Evolutionary conservation across 1,139 yeast genomes (phyloP).

Genomic region (Saccharomyces hybrid): DNA sequence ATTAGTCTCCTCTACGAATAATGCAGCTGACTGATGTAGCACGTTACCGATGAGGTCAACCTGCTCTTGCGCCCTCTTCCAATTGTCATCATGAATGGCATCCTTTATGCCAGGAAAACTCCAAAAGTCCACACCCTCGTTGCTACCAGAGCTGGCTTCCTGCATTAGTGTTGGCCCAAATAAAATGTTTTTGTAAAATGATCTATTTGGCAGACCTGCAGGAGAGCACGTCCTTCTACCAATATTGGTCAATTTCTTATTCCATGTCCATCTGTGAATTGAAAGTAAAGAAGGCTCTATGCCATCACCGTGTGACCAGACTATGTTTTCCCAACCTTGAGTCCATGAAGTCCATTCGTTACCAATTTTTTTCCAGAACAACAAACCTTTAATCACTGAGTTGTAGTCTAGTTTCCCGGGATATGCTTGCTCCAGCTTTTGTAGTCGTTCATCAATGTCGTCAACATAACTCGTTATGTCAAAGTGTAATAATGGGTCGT

Average conservation of each 20-base stretch:
- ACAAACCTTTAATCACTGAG: conserved; percentile 26
- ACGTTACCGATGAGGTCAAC: conserved; percentile 41
- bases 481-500: conserved; percentile 71
- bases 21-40: conserved; percentile 31
- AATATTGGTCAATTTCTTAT: conserved; percentile 52
- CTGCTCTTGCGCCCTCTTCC: conserved; percentile 50
- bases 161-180: conserved; percentile 59
- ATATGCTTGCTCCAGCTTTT: conserved; percentile 45
- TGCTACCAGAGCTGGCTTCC: conserved; percentile 31
- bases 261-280: conserved; percentile 73
- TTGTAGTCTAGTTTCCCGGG: conserved; percentile 26
- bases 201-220: conserved; percentile 45
- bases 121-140: conserved; percentile 44
- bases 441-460: conserved; percentile 39
- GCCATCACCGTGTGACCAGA: conserved; percentile 31
- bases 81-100: conserved; percentile 38
- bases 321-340: conserved; percentile 26
- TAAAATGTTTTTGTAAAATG: conserved; percentile 61
- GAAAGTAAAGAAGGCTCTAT: conserved; percentile 66
- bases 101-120: conserved; percentile 75
- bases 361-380: conserved; percentile 36
- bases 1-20: conserved; percentile 27
- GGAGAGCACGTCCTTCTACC: conserved; percentile 47
- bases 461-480: conserved; percentile 46
- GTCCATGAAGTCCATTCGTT: conserved; percentile 35